Conservation (phyloP, 352 stramenopile genomes). For the Globisporangium takayamanum region DNA sequence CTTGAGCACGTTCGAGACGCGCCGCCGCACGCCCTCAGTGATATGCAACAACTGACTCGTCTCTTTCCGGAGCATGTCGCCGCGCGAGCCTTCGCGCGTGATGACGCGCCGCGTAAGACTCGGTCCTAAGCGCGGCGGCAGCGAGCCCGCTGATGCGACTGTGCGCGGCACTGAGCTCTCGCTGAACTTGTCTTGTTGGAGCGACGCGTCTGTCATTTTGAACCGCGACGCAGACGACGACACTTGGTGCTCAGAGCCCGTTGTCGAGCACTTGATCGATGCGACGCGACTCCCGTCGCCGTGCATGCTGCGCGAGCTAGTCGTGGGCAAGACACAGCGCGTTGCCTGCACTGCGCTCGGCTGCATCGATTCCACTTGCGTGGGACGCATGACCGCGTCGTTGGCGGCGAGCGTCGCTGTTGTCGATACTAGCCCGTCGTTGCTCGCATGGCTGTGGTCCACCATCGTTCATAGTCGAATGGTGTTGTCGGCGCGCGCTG, state of each 20-base stretch:
- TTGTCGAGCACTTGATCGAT: background rate
- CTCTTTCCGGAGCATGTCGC: slow-evolving; percentile 13
- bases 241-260: background rate
- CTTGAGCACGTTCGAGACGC: slow-evolving; percentile 25
- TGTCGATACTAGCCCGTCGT: background rate
- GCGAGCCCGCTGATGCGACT: background rate
- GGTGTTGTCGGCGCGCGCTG: background rate
- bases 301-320: background rate
- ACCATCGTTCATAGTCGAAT: background rate
- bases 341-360: too few species aligned
- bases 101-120: background rate
- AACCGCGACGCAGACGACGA: background rate
- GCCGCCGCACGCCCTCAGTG: slow-evolving; percentile 14
- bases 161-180: background rate
- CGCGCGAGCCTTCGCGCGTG: background rate
- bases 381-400: background rate
- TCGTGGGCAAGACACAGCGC: too few species aligned
- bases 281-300: background rate
- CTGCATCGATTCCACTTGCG: background rate
- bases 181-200: background rate
- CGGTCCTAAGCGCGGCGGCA: background rate
- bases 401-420: background rate
- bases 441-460: background rate
- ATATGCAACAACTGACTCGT: slow-evolving; percentile 8
- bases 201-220: background rate